phyloP scores from a whole-genome alignment of 257 asterid genomes.

The Solanum pimpinellifolium region DNA sequence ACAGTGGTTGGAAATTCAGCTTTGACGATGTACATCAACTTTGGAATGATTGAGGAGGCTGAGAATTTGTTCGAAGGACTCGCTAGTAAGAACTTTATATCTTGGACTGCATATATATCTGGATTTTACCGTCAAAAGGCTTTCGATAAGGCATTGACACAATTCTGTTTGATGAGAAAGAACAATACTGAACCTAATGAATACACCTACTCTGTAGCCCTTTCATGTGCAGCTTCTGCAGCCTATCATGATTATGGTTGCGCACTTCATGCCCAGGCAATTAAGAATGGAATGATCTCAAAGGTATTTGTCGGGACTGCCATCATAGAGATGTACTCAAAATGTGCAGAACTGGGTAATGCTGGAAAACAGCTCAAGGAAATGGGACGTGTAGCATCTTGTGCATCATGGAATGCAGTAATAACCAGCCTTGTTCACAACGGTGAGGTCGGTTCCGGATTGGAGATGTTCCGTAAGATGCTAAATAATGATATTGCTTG shows the following conservation, averaged over 20 bases:
- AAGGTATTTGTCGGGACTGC: constrained; percentile 10
- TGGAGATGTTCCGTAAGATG: constrained; percentile 2
- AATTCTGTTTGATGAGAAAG: constrained; percentile 8
- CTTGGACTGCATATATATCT: constrained; percentile 15
- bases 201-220: constrained; percentile 9
- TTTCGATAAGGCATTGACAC: constrained; percentile 5
- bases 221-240: constrained; percentile 8
- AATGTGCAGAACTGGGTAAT: constrained; percentile 6
- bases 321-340: constrained; percentile 8
- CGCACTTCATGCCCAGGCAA: constrained; percentile 6
- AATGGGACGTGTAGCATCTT: constrained; percentile 4
- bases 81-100: neutral
- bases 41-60: constrained; percentile 14
- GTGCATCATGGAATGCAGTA: constrained; percentile 15
- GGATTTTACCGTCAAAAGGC: constrained; percentile 9
- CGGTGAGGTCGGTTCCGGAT: neutral
- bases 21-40: constrained; percentile 16
- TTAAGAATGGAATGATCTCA: constrained; percentile 15
- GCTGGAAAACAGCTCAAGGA: constrained; percentile 4
- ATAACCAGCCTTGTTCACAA: constrained; percentile 9
- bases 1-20: constrained; percentile 11
- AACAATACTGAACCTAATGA: constrained; percentile 10
- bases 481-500: neutral
- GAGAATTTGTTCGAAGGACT: constrained; percentile 1
- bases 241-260: neutral